Base-by-base conservation (phyloP, 192 early-diverging fungal species). In the Backusella mclennaniae region DNA sequence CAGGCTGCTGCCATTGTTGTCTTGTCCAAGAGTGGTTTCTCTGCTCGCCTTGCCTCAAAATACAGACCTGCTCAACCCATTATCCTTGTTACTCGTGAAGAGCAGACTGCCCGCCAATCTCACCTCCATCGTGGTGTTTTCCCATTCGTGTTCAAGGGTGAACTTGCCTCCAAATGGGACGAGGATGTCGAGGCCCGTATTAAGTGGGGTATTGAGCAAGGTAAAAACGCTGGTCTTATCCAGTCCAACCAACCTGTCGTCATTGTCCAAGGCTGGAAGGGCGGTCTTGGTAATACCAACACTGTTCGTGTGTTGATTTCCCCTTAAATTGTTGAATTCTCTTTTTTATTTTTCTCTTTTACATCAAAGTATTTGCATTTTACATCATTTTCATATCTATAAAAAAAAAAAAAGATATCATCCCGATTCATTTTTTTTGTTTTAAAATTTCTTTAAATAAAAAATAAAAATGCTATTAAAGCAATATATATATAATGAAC, bases 51-150 rank as follows among this genome's bases (percentile, higher is more conserved):
- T 52, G 90, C 96, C 38, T 87, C 92, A 82, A 98, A 98, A 85
- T 98, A 98, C 82, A 89, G 96, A 53, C 96, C 96, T 9, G 89
- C 91, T 69, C 91, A 93, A 53, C 95, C 96, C 7, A 96, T 98
- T 38, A 88, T 98, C 38, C 91, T 92, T 23, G 90, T 98, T 42
- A 96, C 96, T 19, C 86, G 92, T 46, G 77, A 90, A 67, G 87
- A 83, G 21, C 78, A 87, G 71, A 90, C 88, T 7, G 88, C 92
- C 6, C 89, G 92, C 75, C 91, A 92, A 69, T 88, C 90, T 14
- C 93, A 92, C 69, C 77, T 94, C 52, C 89, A 89, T 76, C 89
- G 93, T 44, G 92, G 92, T 77, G 90, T 90, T 79, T 93, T 90
- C 59, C 91, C 90, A 19, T 92, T 92, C 84, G 78, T 87, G 76